These are phyloP conservation scores for Mucor circinelloides DNA, from an alignment of 371 early-diverging fungal species.

Conservation along the genomic window DNA sequence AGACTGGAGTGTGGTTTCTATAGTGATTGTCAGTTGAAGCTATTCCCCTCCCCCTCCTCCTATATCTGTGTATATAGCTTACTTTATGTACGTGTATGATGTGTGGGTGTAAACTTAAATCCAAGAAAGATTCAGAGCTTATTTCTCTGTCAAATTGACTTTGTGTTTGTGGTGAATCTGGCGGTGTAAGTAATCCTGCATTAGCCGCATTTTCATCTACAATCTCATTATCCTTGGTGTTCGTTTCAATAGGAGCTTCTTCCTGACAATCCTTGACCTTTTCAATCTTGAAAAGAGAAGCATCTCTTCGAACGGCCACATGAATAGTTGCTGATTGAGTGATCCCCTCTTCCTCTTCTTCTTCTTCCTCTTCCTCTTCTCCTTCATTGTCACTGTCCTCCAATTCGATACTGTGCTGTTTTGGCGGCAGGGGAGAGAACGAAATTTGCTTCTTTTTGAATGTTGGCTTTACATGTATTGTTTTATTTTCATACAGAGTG, in stretches of 20 bases:
- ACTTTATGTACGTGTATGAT: slow-evolving; percentile 26
- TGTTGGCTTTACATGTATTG: not conserved
- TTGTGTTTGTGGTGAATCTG: slow-evolving; percentile 9
- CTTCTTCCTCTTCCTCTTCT: slow-evolving; percentile 5
- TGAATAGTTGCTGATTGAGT: slow-evolving; percentile 13
- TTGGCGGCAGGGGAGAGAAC: not conserved
- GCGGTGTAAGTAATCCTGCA: slow-evolving; percentile 16
- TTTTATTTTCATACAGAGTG: not conserved
- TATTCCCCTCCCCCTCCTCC: not conserved
- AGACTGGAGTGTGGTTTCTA: slow-evolving; percentile 24
- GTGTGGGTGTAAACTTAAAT: slow-evolving; percentile 7
- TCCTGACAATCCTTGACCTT: slow-evolving; percentile 7
- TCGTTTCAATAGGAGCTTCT: not conserved
- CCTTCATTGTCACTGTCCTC: not conserved
- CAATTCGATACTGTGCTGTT: not conserved
- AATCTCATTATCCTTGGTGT: not conserved
- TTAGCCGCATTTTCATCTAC: not conserved
- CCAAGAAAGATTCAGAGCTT: not conserved
- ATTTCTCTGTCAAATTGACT: not conserved
- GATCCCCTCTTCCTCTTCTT: not conserved
- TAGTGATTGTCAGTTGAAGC: not conserved
- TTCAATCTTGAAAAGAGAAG: slow-evolving; percentile 21
- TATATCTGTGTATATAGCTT: not conserved
- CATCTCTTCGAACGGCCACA: slow-evolving; percentile 20
- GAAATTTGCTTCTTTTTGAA: not conserved